Evolutionary conservation across 208 protist genomes (phyloP).

Genomic region (Kentomonas sorsogonicus): DNA sequence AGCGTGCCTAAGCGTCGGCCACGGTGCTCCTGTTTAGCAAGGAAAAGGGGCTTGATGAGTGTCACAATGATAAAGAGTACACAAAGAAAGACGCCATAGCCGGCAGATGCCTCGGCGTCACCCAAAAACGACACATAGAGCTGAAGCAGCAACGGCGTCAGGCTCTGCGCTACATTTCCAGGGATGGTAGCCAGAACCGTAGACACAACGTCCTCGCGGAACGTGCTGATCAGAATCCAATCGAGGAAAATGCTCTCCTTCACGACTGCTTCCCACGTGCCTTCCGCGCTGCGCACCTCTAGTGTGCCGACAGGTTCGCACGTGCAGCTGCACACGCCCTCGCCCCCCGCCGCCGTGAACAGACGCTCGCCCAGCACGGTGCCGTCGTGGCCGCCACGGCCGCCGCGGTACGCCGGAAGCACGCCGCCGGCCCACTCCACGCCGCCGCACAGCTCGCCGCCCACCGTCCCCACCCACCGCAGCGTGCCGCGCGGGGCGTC

Average conservation of each 20-base stretch:
- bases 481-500: slow-evolving; percentile 36
- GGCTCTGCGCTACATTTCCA: slow-evolving; percentile 16
- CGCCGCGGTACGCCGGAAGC: neutral
- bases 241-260: slow-evolving; percentile 27
- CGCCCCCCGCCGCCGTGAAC: too few species aligned
- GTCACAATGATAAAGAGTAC: slow-evolving; percentile 14
- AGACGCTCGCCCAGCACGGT: too few species aligned
- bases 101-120: slow-evolving; percentile 6
- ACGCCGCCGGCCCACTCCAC: slow-evolving; percentile 27
- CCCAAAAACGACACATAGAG: slow-evolving; percentile 36
- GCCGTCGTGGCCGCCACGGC: slow-evolving; percentile 24
- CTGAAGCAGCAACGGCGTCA: slow-evolving; percentile 32
- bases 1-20: slow-evolving; percentile 27
- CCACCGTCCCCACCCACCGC: slow-evolving; percentile 29
- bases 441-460: slow-evolving; percentile 25
- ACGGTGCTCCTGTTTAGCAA: slow-evolving; percentile 49
- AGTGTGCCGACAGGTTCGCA: slow-evolving; percentile 31
- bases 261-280: neutral
- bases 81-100: slow-evolving; percentile 19
- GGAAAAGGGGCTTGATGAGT: slow-evolving; percentile 12
- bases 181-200: too few species aligned
- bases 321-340: slow-evolving; percentile 17
- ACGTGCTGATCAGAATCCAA: slow-evolving; percentile 27
- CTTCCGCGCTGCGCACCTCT: neutral
- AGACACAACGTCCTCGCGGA: slow-evolving; percentile 19